Conservation (phyloP, 148 eudicot genomes). For the Cornus florida region DNA sequence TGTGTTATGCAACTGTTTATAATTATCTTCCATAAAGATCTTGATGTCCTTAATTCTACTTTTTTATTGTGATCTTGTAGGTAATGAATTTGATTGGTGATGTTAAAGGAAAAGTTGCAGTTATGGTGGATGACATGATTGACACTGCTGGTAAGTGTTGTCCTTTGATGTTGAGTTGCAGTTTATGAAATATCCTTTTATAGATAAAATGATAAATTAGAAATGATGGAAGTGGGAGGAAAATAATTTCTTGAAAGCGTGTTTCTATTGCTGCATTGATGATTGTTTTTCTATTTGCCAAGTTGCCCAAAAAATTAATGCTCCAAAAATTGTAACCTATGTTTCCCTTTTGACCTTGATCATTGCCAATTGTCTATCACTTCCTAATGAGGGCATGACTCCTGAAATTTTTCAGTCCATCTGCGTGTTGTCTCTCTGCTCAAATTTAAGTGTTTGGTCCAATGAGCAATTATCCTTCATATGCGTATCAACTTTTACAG, state of each 20-base stretch:
- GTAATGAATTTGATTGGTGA: conserved; percentile 98
- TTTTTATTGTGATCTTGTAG: conserved; percentile 31
- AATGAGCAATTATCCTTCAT: not conserved
- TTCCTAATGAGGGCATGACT: no score
- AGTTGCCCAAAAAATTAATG: conserved; percentile 3
- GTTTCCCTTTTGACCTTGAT: not conserved
- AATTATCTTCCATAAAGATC: not conserved
- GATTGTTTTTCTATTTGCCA: not conserved
- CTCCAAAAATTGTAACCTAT: not conserved
- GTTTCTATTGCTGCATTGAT: not conserved
- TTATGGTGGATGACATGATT: conserved; percentile 98
- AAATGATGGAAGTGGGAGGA: not conserved
- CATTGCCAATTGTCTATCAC: not conserved
- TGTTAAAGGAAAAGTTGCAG: conserved; percentile 95
- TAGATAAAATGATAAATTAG: not conserved
- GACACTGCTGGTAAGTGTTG: conserved; percentile 82
- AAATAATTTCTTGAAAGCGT: not conserved
- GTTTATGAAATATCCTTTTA: not conserved
- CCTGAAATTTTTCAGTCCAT: not conserved
- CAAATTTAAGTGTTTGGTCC: no score
- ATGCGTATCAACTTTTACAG: not conserved
- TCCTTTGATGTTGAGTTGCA: not conserved
- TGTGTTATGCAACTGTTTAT: not conserved
- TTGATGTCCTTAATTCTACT: not conserved
- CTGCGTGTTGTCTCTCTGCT: not conserved